A percentile compares a stretch with the other conserved stretches of the same genome.
Conservation (phyloP, 768 basidiomycete species). For the Cyclocybe aegerita region DNA sequence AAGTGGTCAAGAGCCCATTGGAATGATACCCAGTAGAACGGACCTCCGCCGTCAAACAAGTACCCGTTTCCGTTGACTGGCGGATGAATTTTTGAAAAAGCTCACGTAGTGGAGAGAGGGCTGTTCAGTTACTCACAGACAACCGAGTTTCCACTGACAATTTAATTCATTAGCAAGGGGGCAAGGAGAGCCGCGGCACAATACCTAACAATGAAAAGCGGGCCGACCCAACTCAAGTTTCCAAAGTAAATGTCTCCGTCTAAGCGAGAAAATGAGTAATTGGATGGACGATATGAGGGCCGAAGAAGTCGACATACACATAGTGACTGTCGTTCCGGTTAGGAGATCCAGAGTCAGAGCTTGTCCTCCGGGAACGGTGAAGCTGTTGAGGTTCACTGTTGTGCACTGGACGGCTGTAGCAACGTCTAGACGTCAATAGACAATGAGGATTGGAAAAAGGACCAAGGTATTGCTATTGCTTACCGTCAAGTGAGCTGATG, state of each 20-base stretch:
- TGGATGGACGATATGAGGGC: background rate
- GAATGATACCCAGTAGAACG: slow-evolving; percentile 38
- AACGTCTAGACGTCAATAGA: slow-evolving; percentile 34
- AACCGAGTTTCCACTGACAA: slow-evolving; percentile 43
- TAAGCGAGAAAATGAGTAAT: slow-evolving; percentile 17
- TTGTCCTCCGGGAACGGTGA: slow-evolving; percentile 56
- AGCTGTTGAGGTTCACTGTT: slow-evolving; percentile 54
- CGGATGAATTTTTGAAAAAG: background rate
- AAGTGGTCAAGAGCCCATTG: background rate
- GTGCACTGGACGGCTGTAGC: slow-evolving; percentile 51
- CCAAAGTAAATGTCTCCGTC: slow-evolving; percentile 62
- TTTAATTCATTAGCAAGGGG: background rate
- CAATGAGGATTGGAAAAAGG: background rate
- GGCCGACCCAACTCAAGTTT: slow-evolving; percentile 50
- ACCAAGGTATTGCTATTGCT: no score
- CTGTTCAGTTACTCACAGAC: slow-evolving; percentile 37
- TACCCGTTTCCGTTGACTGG: slow-evolving; percentile 42
- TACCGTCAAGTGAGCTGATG: no score
- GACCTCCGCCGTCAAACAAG: slow-evolving; percentile 41
- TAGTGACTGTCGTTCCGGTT: slow-evolving; percentile 53
- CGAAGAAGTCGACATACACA: slow-evolving; percentile 39
- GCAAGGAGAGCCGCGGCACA: slow-evolving; percentile 4
- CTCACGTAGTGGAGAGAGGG: background rate
- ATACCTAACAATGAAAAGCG: slow-evolving; percentile 52
- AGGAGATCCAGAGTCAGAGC: slow-evolving; percentile 46